These are phyloP conservation scores for Solanum aculeatissimum DNA, from an alignment of 305 asterid genomes.

Conservation along the genomic window DNA sequence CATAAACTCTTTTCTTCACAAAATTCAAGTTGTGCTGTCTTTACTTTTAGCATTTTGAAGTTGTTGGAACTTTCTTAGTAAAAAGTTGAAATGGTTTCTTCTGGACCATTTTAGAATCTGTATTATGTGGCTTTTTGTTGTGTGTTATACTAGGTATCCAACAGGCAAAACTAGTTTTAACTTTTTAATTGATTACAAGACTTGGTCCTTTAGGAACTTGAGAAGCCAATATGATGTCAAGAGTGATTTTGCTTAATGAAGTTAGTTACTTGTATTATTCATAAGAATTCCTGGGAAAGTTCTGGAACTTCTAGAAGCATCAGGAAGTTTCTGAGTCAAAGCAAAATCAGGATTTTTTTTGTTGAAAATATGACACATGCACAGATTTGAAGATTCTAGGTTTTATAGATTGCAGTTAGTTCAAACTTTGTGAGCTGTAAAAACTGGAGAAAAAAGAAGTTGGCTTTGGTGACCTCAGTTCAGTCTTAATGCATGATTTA, in stretches of 20 bases:
- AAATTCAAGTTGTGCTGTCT: background rate
- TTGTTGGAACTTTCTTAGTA: background rate
- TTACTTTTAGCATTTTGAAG: background rate
- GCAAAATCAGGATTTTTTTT: background rate
- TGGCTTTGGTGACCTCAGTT: background rate
- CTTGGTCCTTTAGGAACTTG: background rate
- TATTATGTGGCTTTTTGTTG: background rate
- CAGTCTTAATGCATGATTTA: background rate
- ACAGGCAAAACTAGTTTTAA: background rate
- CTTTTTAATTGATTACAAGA: background rate
- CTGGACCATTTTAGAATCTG: slow-evolving; percentile 9
- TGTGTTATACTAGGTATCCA: background rate
- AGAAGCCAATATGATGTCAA: background rate
- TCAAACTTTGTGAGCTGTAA: background rate
- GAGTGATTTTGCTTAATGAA: background rate
- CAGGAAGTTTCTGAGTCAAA: background rate
- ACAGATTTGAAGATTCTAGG: background rate
- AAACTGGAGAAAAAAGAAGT: background rate
- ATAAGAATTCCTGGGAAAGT: background rate
- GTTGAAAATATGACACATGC: background rate
- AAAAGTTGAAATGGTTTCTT: background rate
- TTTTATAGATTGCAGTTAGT: background rate
- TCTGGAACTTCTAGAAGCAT: background rate
- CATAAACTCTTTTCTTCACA: background rate
- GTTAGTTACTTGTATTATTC: background rate